Percentiles rank a stretch among this genome's conserved stretches.
Evolutionary conservation across 108 stramenopile species (phyloP).

Genomic region (Pinguiococcus pyrenoidosus): DNA sequence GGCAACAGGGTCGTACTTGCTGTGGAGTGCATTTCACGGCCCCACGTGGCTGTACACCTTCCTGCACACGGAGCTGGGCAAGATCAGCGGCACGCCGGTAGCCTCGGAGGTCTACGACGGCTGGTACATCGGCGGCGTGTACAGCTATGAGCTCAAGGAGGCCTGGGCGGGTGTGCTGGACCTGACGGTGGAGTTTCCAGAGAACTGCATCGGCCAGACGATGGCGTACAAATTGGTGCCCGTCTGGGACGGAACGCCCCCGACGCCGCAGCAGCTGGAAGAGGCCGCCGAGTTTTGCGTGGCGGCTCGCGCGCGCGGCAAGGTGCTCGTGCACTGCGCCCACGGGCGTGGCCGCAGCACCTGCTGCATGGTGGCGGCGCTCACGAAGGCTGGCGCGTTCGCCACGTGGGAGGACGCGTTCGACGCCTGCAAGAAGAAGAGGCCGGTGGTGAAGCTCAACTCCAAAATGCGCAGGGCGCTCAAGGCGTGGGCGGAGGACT

Average conservation of each 20-base stretch:
- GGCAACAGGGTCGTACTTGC: slow-evolving; percentile 60
- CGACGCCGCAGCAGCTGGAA: slow-evolving; percentile 58
- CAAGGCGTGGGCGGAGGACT: slow-evolving; percentile 54
- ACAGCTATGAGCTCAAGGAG: slow-evolving; percentile 52
- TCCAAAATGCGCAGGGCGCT: slow-evolving; percentile 57
- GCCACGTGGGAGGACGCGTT: slow-evolving; percentile 64
- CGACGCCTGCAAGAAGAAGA: slow-evolving; percentile 54
- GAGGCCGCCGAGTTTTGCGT: slow-evolving; percentile 55
- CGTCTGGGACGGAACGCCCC: slow-evolving; percentile 71
- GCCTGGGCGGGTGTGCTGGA: slow-evolving; percentile 66
- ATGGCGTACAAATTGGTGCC: slow-evolving; percentile 49
- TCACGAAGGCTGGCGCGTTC: slow-evolving; percentile 64
- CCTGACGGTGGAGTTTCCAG: slow-evolving; percentile 71
- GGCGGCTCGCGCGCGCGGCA: slow-evolving; percentile 43
- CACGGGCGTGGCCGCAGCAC: slow-evolving; percentile 64
- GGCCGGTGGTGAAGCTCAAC: slow-evolving; percentile 67
- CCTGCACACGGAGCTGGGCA: slow-evolving; percentile 42
- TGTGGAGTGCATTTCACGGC: slow-evolving; percentile 55
- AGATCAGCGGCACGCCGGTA: slow-evolving; percentile 45
- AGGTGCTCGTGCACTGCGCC: slow-evolving; percentile 67
- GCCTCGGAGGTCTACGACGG: slow-evolving; percentile 65
- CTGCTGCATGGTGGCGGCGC: slow-evolving; percentile 65
- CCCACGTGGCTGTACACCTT: slow-evolving; percentile 60
- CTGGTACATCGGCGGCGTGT: slow-evolving; percentile 71
- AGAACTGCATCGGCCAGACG: slow-evolving; percentile 45